A percentile compares a stretch with the other conserved stretches of the same genome.
Conservation (phyloP, 805 yeast genomes). For the Teunomyces cretensis region DNA sequence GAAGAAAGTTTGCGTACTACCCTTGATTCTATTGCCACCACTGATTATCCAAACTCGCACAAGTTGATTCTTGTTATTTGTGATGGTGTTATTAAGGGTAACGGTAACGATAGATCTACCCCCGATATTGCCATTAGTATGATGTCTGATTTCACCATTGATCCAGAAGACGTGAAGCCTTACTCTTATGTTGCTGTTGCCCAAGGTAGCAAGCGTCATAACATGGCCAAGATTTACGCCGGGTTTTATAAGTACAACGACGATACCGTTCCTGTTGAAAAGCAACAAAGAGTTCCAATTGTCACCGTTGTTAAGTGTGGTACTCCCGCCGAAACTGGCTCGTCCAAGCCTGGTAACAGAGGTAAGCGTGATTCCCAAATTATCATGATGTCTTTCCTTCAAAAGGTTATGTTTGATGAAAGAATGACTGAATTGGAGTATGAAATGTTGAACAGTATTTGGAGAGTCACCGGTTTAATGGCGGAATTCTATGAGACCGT, state of each 20-base stretch:
- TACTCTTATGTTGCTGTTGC: slow-evolving; percentile 94
- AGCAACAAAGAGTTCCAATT: slow-evolving; percentile 84
- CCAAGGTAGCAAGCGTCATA: slow-evolving; percentile 90
- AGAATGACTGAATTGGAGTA: slow-evolving; percentile 91
- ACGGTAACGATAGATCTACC: slow-evolving; percentile 84
- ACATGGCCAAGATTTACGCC: slow-evolving; percentile 95
- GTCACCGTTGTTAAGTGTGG: slow-evolving; percentile 84
- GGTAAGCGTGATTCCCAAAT: slow-evolving; percentile 96
- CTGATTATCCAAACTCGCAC: slow-evolving; percentile 94
- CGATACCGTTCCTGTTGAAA: slow-evolving; percentile 68
- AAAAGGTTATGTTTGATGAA: slow-evolving; percentile 84
- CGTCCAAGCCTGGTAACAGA: slow-evolving; percentile 81
- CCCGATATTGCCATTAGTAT: slow-evolving; percentile 86
- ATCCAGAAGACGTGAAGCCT: slow-evolving; percentile 74
- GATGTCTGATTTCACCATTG: slow-evolving; percentile 72
- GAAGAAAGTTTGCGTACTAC: slow-evolving; percentile 83
- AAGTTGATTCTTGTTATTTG: slow-evolving; percentile 82
- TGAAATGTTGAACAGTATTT: slow-evolving; percentile 69
- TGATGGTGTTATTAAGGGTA: slow-evolving; percentile 93
- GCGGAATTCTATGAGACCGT: slow-evolving; percentile 79
- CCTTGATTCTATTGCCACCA: slow-evolving; percentile 88
- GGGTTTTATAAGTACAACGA: slow-evolving; percentile 91
- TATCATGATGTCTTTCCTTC: slow-evolving; percentile 85
- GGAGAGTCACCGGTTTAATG: slow-evolving; percentile 84
- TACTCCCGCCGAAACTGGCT: slow-evolving; percentile 70